Base-by-base conservation (phyloP, 164 flowering plant species). In the Malania oleifera region DNA sequence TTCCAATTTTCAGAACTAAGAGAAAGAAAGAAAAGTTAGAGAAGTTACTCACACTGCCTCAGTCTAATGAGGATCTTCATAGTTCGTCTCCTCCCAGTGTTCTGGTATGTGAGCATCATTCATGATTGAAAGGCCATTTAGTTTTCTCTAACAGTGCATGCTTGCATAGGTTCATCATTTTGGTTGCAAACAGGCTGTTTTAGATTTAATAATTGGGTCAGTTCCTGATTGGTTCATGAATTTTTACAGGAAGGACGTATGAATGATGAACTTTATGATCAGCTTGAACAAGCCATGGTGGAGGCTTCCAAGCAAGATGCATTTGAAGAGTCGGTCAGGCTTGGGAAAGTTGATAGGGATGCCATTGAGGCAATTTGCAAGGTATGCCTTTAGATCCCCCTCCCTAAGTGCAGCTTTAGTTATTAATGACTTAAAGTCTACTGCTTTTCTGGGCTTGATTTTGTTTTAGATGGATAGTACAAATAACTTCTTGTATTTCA, bases 281-380 rank as follows among this genome's bases (percentile, higher is more conserved):
- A 76, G 57, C 70, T 83, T 62, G 60, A 70, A 54, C 81, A 76
- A 67, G 77, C 78, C 20, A 72, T 78, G 72, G 60, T 52, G 7
- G 93, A 87, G 47, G 85, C 83, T 28, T 73, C 79, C 6, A 74
- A 60, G 65, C 70, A 67, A 56, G 78, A 77, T 50, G 89, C 85
- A 25, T 78, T 54, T 65, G 81, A 80, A 55, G 92, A 86, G 76
- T 75, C 80, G 10, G 19, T 66, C 34, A 83, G 67, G 70, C 80
- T 91, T 44, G 71, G 69, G 37, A 82, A 75, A 71, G 92, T 87
- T 29, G 89, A 86, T 65, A 83, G 72, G 63, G 80, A 77, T 44
- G 82, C 80, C 40, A 60, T 84, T 66, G 86, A 84, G 51, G 84
- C 91, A 40, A 64, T 73, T 28, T 74, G 73, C 47, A 77, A 67